Percentiles rank a stretch among this genome's conserved stretches.
Evolutionary conservation across 2,329 filamentous ascomycete genomes (phyloP).

Genomic region (Didymella segeticola): DNA sequence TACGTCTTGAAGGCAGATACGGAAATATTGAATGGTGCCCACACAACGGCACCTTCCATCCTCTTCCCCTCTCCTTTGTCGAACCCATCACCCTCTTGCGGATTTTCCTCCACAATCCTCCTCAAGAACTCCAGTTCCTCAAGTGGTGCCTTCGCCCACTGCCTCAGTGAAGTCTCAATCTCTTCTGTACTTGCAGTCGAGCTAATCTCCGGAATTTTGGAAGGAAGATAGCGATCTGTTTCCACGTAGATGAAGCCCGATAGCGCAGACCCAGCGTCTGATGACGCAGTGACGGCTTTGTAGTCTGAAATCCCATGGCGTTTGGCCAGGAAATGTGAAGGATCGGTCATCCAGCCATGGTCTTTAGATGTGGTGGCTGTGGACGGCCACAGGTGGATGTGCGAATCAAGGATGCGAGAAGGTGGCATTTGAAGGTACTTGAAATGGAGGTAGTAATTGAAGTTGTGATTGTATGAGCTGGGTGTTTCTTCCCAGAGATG

Average conservation of each 20-base stretch:
- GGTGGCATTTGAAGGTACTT: conserved; percentile 10
- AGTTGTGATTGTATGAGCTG: not conserved
- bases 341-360: conserved; percentile 71
- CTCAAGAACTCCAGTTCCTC: conserved; percentile 74
- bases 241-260: conserved; percentile 82
- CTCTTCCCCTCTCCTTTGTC: conserved; percentile 57
- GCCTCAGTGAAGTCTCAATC: conserved; percentile 34
- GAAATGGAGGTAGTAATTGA: not conserved
- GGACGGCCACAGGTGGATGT: conserved; percentile 85
- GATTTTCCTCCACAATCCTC: conserved; percentile 68
- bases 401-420: conserved; percentile 65
- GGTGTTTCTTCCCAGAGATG: not conserved
- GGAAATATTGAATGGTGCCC: conserved; percentile 81
- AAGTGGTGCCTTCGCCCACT: conserved; percentile 72
- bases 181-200: conserved; percentile 4
- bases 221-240: conserved; percentile 67
- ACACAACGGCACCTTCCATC: conserved; percentile 75
- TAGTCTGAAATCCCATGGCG: conserved; percentile 73
- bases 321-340: conserved; percentile 62
- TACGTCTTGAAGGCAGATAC: conserved; percentile 68
- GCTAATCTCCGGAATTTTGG: conserved; percentile 6
- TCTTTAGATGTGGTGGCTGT: conserved; percentile 65
- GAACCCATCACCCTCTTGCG: conserved; percentile 67
- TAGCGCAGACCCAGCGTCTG: conserved; percentile 14
- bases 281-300: conserved; percentile 27